A percentile compares a stretch with the other conserved stretches of the same genome.
Conservation (phyloP, 805 yeast species). For the Schwanniomyces polymorphus region DNA sequence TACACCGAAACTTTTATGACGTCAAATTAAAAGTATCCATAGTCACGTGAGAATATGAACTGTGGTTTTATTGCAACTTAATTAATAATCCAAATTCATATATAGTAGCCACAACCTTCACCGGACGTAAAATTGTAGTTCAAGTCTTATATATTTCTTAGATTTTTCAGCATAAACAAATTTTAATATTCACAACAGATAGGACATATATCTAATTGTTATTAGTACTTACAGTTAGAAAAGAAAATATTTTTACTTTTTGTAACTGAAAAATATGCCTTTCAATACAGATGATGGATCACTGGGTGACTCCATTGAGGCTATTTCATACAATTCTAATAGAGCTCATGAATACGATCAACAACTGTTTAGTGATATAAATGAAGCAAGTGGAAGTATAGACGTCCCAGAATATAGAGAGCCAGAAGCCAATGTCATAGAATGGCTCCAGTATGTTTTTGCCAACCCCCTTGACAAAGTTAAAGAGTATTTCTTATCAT, state of each 20-base stretch:
- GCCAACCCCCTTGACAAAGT: constrained; percentile 40
- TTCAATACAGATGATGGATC: not conserved
- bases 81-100: constrained; percentile 1
- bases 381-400: constrained; percentile 4
- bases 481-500: constrained; percentile 53
- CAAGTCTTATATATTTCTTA: not conserved
- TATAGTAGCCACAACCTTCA: constrained; percentile 1
- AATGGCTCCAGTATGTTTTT: constrained; percentile 27
- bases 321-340: not conserved
- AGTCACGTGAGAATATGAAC: constrained; percentile 23
- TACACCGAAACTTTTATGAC: not conserved
- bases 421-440: constrained; percentile 30
- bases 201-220: not conserved
- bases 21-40: not conserved
- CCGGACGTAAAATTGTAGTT: not conserved
- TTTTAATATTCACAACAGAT: not conserved
- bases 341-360: constrained; percentile 12
- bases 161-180: not conserved
- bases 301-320: not conserved
- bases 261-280: not conserved
- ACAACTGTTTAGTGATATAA: constrained; percentile 6
- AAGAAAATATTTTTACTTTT: not conserved
- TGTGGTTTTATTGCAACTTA: constrained; percentile 21
- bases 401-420: constrained; percentile 38
- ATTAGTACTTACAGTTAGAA: not conserved